Percentiles rank a stretch among this genome's conserved stretches.
phyloP scores from a whole-genome alignment of 352 stramenopile genomes.

The Phytophthora tubulina region DNA sequence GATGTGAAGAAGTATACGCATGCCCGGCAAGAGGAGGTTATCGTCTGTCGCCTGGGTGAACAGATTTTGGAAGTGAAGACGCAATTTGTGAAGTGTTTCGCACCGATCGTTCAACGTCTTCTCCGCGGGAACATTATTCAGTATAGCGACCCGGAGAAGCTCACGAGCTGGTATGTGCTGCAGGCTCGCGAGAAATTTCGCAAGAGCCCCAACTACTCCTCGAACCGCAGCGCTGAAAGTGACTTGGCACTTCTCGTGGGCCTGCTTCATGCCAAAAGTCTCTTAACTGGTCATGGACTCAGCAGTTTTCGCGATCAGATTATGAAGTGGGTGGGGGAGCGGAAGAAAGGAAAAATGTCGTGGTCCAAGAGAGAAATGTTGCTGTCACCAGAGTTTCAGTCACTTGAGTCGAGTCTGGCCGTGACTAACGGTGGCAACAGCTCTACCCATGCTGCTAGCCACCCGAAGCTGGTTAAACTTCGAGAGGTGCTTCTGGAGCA shows the following conservation, averaged over 20 bases:
- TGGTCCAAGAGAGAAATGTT: constrained; percentile 88
- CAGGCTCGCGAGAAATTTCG: constrained; percentile 81
- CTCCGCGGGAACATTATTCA: constrained; percentile 67
- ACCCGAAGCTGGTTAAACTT: constrained; percentile 93
- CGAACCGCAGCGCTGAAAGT: constrained; percentile 76
- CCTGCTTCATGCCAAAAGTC: constrained; percentile 79
- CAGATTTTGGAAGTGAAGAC: constrained; percentile 76
- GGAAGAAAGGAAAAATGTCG: constrained; percentile 58
- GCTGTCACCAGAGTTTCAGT: constrained; percentile 75
- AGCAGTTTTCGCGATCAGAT: constrained; percentile 80
- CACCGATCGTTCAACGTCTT: constrained; percentile 70
- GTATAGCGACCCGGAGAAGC: constrained; percentile 75
- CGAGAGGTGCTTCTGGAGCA: constrained; percentile 90
- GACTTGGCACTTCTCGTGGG: constrained; percentile 82
- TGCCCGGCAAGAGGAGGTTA: constrained; percentile 84
- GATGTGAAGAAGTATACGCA: constrained; percentile 94
- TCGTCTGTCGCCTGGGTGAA: constrained; percentile 70
- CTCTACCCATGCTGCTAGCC: constrained; percentile 45
- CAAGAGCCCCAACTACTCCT: constrained; percentile 66
- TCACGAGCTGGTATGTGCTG: constrained; percentile 85
- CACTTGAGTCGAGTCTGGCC: constrained; percentile 59
- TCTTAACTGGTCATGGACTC: constrained; percentile 82
- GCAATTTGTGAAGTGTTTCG: constrained; percentile 72
- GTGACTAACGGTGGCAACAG: constrained; percentile 21
- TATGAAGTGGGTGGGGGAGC: constrained; percentile 63